These are phyloP conservation scores for Neofusicoccum laricinum DNA, from an alignment of 2,329 filamentous ascomycete species.

Conservation along the genomic window DNA sequence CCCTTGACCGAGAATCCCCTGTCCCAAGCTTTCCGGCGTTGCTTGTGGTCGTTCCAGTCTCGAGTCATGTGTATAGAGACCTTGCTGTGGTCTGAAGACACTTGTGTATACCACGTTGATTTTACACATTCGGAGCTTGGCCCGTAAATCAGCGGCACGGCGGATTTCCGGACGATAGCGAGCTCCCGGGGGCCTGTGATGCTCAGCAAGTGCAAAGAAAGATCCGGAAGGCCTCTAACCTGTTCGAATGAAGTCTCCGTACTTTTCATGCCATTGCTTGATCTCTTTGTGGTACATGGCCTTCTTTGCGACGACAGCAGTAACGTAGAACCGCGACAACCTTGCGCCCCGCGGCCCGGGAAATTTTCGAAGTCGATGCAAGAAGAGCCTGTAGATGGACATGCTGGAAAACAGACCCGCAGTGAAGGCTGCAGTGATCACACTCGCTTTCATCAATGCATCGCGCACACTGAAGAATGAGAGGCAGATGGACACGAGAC, in stretches of 20 bases:
- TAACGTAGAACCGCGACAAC: slow-evolving; percentile 38
- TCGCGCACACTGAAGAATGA: slow-evolving; percentile 21
- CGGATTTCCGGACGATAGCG: slow-evolving; percentile 28
- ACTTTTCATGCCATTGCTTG: slow-evolving; percentile 27
- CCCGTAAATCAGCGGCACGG: slow-evolving; percentile 29
- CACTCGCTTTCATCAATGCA: neutral
- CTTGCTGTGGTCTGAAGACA: slow-evolving; percentile 20
- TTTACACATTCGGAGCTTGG: slow-evolving; percentile 30
- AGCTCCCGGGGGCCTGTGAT: slow-evolving; percentile 30
- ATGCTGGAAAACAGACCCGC: slow-evolving; percentile 31
- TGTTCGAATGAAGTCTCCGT: slow-evolving; percentile 33
- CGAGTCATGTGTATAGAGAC: slow-evolving; percentile 28
- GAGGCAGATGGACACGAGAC: neutral
- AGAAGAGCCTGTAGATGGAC: slow-evolving; percentile 38
- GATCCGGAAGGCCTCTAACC: slow-evolving; percentile 11
- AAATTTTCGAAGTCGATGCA: slow-evolving; percentile 40
- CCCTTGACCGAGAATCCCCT: slow-evolving; percentile 30
- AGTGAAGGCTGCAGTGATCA: neutral
- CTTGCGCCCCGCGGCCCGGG: slow-evolving; percentile 37
- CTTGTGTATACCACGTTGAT: slow-evolving; percentile 26
- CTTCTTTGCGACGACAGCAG: slow-evolving; percentile 24
- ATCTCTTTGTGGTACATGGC: slow-evolving; percentile 27
- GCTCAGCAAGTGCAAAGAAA: neutral
- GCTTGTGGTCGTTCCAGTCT: slow-evolving; percentile 29
- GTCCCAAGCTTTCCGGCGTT: slow-evolving; percentile 33